These are phyloP conservation scores for Daedaleopsis sinensis DNA, from an alignment of 768 basidiomycete genomes.

Conservation along the genomic window DNA sequence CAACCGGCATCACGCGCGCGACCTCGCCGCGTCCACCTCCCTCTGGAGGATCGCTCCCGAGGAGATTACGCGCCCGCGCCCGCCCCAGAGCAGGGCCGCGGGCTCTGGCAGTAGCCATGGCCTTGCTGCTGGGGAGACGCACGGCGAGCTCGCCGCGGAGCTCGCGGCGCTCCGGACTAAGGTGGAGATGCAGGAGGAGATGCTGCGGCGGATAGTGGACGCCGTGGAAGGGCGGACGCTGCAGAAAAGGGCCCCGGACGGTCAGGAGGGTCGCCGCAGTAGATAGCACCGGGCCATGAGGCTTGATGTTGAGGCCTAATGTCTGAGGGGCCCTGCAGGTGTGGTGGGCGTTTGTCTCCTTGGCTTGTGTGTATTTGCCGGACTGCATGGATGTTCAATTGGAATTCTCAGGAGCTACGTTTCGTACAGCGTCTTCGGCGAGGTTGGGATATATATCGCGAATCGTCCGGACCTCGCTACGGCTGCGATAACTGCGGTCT, in stretches of 20 bases:
- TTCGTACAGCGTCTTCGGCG: neutral
- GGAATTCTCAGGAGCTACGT: neutral
- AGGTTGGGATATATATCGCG: neutral
- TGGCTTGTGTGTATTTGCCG: neutral
- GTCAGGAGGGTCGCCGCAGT: neutral
- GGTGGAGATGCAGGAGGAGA: slow-evolving; percentile 60
- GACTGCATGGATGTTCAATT: neutral
- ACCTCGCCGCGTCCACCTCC: slow-evolving; percentile 9
- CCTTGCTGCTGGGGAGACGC: slow-evolving; percentile 29
- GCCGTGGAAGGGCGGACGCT: slow-evolving; percentile 27
- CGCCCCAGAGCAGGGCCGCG: slow-evolving; percentile 9
- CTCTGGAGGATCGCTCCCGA: slow-evolving; percentile 20
- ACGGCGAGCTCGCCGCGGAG: slow-evolving; percentile 58
- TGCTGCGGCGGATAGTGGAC: slow-evolving; percentile 43
- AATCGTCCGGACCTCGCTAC: neutral
- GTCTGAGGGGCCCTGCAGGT: neutral
- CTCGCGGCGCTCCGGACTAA: slow-evolving; percentile 57
- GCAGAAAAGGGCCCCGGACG: neutral
- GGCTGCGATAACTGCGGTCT: neutral
- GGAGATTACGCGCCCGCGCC: slow-evolving; percentile 12
- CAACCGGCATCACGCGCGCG: slow-evolving; percentile 12
- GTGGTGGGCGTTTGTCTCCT: neutral
- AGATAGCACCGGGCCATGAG: neutral
- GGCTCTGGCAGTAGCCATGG: slow-evolving; percentile 6
- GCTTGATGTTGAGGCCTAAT: neutral